A percentile compares a stretch with the other conserved stretches of the same genome.
Evolutionary conservation across 768 basidiomycete species (phyloP).

Genomic region (Pisolithus microcarpus): DNA sequence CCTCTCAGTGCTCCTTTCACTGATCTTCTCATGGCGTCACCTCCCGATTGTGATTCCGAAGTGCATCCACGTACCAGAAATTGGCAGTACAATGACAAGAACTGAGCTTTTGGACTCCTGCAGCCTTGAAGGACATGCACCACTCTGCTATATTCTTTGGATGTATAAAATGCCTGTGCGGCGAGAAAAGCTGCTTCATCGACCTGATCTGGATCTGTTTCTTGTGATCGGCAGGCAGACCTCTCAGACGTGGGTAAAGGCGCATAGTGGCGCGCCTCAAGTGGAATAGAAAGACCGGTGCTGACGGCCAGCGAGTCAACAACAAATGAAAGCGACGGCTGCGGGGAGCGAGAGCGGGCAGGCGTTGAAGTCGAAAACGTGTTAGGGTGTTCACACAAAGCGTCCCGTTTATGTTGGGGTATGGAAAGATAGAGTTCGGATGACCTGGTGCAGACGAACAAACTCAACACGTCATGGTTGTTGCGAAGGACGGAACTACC

Average conservation of each 20-base stretch:
- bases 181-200: slow-evolving; percentile 71
- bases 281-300: slow-evolving; percentile 29
- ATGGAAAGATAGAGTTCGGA: slow-evolving; percentile 67
- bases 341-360: slow-evolving; percentile 39
- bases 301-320: slow-evolving; percentile 16
- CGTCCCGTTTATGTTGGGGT: slow-evolving; percentile 39
- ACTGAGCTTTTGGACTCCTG: slow-evolving; percentile 64
- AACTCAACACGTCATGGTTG: slow-evolving; percentile 9
- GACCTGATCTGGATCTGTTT: slow-evolving; percentile 43
- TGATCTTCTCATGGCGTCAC: slow-evolving; percentile 43
- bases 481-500: slow-evolving; percentile 38
- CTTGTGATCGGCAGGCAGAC: slow-evolving; percentile 27
- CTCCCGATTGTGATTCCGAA: slow-evolving; percentile 1
- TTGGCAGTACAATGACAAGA: slow-evolving; percentile 71
- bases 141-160: slow-evolving; percentile 73
- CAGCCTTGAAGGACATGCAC: slow-evolving; percentile 58
- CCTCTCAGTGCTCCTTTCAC: slow-evolving; percentile 74
- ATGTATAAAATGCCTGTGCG: slow-evolving; percentile 67
- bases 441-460: slow-evolving; percentile 43
- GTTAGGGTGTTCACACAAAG: slow-evolving; percentile 19
- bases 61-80: slow-evolving; percentile 62
- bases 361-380: slow-evolving; percentile 57
- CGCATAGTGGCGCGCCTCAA: slow-evolving; percentile 12
- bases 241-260: slow-evolving; percentile 3
- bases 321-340: slow-evolving; percentile 31